These are phyloP conservation scores for Kwoniella shandongensis DNA, from an alignment of 768 basidiomycete species.

Conservation along the genomic window DNA sequence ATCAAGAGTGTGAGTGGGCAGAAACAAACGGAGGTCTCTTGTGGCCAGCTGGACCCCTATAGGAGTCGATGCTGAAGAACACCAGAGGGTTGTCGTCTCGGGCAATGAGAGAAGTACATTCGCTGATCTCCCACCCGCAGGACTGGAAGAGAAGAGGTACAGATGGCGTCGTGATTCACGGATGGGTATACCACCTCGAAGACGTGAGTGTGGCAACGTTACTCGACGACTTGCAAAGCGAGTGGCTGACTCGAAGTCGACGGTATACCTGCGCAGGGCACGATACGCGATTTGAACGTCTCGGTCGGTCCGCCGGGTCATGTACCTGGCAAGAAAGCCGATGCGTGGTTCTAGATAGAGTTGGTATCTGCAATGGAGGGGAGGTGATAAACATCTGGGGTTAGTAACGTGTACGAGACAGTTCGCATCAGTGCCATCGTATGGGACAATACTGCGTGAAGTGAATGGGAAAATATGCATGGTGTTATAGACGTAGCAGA, in stretches of 20 bases:
- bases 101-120: too few relatives aligned
- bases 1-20: conserved; percentile 31
- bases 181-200: conserved; percentile 50
- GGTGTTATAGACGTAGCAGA: conserved; percentile 3
- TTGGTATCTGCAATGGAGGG: not conserved
- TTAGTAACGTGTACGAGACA: not conserved
- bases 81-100: too few relatives aligned
- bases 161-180: conserved; percentile 42
- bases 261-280: conserved; percentile 30
- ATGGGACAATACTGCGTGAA: not conserved
- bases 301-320: conserved; percentile 46
- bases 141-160: conserved; percentile 45
- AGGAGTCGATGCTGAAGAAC: too few relatives aligned
- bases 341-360: conserved; percentile 5
- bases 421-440: not conserved
- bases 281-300: conserved; percentile 43
- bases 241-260: too few relatives aligned
- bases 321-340: conserved; percentile 23
- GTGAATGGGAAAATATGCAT: not conserved
- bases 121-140: conserved; percentile 17
- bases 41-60: too few relatives aligned
- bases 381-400: not conserved
- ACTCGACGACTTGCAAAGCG: not conserved
- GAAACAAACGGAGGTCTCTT: too few relatives aligned
- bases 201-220: conserved; percentile 26